Conservation (phyloP, 73 alveolate genomes). For the Paramecium primaurelia region DNA sequence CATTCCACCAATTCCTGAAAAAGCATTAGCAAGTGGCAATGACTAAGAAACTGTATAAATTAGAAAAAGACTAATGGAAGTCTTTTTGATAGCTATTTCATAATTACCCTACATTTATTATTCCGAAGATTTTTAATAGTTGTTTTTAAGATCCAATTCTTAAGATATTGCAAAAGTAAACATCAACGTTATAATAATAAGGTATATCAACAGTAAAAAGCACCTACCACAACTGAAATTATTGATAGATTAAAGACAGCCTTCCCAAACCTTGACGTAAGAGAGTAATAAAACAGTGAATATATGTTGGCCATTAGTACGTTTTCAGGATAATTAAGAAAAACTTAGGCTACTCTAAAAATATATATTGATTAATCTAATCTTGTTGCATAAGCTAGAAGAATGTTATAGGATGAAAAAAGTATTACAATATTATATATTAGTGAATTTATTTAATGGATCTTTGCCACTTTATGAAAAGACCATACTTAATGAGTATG, state of each 20-base stretch:
- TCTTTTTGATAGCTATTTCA: background rate
- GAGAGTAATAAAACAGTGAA: background rate
- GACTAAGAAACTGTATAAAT: background rate
- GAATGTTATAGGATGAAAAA: background rate
- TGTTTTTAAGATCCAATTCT: background rate
- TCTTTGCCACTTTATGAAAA: constrained; percentile 19
- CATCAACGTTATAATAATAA: background rate
- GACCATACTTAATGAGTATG: background rate
- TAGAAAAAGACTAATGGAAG: background rate
- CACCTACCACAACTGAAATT: background rate
- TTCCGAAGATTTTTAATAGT: background rate
- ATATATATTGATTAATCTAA: background rate
- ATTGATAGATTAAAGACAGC: background rate
- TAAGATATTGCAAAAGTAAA: constrained; percentile 31
- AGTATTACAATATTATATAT: background rate
- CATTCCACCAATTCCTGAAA: constrained; percentile 90
- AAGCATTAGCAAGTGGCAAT: constrained; percentile 27
- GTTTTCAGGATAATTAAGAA: constrained; percentile 19
- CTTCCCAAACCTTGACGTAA: background rate
- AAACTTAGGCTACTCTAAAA: background rate
- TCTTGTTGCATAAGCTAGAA: background rate
- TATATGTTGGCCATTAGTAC: constrained; percentile 8
- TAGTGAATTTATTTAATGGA: background rate
- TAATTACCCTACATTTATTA: background rate
- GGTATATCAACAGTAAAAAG: background rate